Evolutionary conservation across 768 basidiomycete species (phyloP).

Genomic region (Gymnopilus dilepis): DNA sequence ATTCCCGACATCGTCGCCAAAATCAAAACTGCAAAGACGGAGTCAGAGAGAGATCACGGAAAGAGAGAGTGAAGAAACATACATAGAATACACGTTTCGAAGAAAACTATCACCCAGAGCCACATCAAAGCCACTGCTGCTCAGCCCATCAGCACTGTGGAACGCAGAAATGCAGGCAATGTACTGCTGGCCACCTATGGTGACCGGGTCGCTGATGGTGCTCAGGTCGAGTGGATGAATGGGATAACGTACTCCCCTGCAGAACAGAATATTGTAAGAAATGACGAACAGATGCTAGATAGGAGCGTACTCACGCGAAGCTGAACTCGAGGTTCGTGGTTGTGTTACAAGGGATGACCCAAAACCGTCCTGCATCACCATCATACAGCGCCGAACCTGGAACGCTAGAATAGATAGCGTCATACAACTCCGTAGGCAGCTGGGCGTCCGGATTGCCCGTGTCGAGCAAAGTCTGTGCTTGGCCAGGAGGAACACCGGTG

Average conservation of each 20-base stretch:
- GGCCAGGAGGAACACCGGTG: slow-evolving; percentile 33
- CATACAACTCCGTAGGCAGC: slow-evolving; percentile 37
- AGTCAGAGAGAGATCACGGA: not conserved
- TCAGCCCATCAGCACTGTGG: slow-evolving; percentile 30
- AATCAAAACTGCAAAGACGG: slow-evolving; percentile 40
- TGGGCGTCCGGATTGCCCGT: slow-evolving; percentile 48
- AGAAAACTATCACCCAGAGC: slow-evolving; percentile 50
- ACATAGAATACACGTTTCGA: slow-evolving; percentile 52
- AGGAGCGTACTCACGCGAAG: slow-evolving; percentile 39
- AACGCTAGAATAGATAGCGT: slow-evolving; percentile 45
- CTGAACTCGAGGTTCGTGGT: slow-evolving; percentile 39
- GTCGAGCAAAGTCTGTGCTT: slow-evolving; percentile 44
- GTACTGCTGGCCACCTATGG: slow-evolving; percentile 35
- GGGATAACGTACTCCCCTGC: slow-evolving; percentile 38
- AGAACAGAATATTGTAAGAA: not conserved
- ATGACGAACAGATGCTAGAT: slow-evolving; percentile 1
- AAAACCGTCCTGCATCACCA: slow-evolving; percentile 29
- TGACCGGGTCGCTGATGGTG: slow-evolving; percentile 30
- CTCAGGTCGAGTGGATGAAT: slow-evolving; percentile 52
- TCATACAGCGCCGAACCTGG: slow-evolving; percentile 38
- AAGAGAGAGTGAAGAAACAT: slow-evolving; percentile 17
- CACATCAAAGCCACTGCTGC: slow-evolving; percentile 39
- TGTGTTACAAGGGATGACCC: slow-evolving; percentile 46
- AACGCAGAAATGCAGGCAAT: slow-evolving; percentile 45
- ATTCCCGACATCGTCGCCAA: slow-evolving; percentile 37